These are phyloP conservation scores for Amylocystis lapponica DNA, from an alignment of 768 basidiomycete species.

Conservation along the genomic window DNA sequence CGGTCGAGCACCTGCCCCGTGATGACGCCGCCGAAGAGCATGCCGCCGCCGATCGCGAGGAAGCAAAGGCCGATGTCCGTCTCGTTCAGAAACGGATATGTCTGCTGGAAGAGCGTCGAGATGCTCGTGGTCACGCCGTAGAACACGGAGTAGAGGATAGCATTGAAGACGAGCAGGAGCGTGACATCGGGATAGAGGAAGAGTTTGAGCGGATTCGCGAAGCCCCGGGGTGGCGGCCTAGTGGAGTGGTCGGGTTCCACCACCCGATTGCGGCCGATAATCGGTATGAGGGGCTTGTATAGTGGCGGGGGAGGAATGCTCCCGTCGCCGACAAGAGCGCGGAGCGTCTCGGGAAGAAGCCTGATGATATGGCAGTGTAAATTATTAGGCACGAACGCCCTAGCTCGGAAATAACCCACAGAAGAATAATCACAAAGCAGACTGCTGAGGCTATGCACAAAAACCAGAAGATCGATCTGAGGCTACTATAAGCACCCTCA, in stretches of 20 bases:
- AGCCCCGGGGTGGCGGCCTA: conserved; percentile 26
- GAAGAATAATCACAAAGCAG: conserved; percentile 30
- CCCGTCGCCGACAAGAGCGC: conserved; percentile 37
- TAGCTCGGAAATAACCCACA: conserved; percentile 18
- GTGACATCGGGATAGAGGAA: conserved; percentile 52
- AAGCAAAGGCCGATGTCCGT: conserved; percentile 74
- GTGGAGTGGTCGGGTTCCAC: conserved; percentile 5
- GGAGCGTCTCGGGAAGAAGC: conserved; percentile 45
- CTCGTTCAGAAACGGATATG: conserved; percentile 56
- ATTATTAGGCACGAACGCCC: background rate
- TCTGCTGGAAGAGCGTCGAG: conserved; percentile 50
- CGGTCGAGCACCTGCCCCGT: conserved; percentile 62
- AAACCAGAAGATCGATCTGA: conserved; percentile 40
- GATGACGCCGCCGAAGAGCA: conserved; percentile 49
- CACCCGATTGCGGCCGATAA: conserved; percentile 16
- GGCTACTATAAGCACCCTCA: background rate
- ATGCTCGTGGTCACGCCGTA: conserved; percentile 57
- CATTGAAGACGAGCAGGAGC: conserved; percentile 49
- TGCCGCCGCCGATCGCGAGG: conserved; percentile 69
- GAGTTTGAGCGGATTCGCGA: conserved; percentile 51
- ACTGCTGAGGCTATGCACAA: conserved; percentile 29
- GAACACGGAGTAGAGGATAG: conserved; percentile 47
- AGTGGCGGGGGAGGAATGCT: conserved; percentile 28
- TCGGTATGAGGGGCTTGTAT: conserved; percentile 28
- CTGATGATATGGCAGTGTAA: conserved; percentile 14